Evolutionary conservation across 768 basidiomycete genomes (phyloP).

Genomic region (Amanita phalloides): DNA sequence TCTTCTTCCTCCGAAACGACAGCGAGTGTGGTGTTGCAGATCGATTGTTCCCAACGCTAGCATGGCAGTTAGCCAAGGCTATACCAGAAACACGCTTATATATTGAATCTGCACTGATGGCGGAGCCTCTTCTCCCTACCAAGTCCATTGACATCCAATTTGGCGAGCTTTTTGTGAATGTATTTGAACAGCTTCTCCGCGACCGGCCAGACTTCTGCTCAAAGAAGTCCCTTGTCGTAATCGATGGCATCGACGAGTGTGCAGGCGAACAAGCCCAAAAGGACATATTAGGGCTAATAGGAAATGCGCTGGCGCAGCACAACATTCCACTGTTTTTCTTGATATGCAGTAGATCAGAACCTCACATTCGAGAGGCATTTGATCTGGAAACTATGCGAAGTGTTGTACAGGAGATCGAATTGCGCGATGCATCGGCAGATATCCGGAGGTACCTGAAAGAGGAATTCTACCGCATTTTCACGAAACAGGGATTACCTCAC

Average conservation of each 20-base stretch:
- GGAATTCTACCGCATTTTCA: not conserved
- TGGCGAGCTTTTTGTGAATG: not conserved
- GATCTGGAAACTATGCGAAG: not conserved
- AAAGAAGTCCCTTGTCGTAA: not conserved
- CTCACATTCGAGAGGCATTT: not conserved
- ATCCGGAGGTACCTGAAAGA: not conserved
- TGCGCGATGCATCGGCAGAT: not conserved
- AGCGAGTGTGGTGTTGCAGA: not conserved
- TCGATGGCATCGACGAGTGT: constrained; percentile 1
- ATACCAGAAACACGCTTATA: not conserved
- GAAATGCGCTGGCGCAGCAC: not conserved
- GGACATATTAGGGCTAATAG: not conserved
- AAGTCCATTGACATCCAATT: not conserved
- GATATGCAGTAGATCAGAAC: not conserved
- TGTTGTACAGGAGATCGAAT: not conserved
- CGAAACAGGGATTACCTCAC: not conserved
- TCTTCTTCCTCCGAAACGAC: not conserved
- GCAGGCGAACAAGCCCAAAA: not conserved
- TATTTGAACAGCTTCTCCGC: not conserved
- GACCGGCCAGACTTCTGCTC: not conserved
- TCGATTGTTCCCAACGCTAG: not conserved
- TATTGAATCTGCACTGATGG: not conserved
- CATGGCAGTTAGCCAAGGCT: not conserved
- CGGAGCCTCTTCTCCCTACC: not conserved
- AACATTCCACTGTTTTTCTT: not conserved